These are phyloP conservation scores for Lactifluus hygrophoroides DNA, from an alignment of 768 basidiomycete species.

Conservation along the genomic window DNA sequence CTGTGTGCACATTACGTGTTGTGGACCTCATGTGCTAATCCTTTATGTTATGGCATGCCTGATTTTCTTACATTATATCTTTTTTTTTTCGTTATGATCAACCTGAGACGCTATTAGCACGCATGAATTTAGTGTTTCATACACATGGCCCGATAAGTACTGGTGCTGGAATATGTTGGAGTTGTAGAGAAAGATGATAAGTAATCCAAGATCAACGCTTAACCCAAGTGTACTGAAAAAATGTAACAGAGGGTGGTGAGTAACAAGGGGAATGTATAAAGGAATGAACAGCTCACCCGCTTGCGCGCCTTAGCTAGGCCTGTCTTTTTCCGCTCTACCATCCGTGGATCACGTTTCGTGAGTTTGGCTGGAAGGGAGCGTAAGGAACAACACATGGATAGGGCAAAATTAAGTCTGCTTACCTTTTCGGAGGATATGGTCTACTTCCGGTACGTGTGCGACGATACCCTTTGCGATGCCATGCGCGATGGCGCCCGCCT, in stretches of 20 bases:
- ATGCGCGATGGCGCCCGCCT: conserved; percentile 79
- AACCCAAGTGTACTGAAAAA: conserved; percentile 82
- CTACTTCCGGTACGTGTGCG: conserved; percentile 59
- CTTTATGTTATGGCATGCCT: conserved; percentile 1
- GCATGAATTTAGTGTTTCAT: background rate
- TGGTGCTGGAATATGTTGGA: background rate
- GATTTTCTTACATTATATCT: conserved; percentile 10
- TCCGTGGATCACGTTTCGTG: conserved; percentile 85
- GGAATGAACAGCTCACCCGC: conserved; percentile 44
- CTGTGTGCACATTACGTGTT: background rate
- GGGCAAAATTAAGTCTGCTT: conserved; percentile 18
- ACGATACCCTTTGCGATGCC: conserved; percentile 70
- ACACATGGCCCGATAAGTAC: background rate
- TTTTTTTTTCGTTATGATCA: conserved; percentile 9
- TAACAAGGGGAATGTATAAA: conserved; percentile 4
- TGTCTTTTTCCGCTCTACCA: conserved; percentile 99
- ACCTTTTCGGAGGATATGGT: conserved; percentile 67
- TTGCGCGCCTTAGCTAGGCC: conserved; percentile 88
- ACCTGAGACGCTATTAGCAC: background rate
- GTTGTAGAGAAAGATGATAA: background rate
- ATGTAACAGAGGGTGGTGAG: conserved; percentile 9
- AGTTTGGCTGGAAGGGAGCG: conserved; percentile 57
- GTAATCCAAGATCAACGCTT: conserved; percentile 55
- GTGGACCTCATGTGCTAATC: background rate
- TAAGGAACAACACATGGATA: background rate